Evolutionary conservation across 371 early-diverging fungal genomes (phyloP), one percentile per base, ranked within the genome.

Genomic region (Syncephalastrum racemosum): DNA sequence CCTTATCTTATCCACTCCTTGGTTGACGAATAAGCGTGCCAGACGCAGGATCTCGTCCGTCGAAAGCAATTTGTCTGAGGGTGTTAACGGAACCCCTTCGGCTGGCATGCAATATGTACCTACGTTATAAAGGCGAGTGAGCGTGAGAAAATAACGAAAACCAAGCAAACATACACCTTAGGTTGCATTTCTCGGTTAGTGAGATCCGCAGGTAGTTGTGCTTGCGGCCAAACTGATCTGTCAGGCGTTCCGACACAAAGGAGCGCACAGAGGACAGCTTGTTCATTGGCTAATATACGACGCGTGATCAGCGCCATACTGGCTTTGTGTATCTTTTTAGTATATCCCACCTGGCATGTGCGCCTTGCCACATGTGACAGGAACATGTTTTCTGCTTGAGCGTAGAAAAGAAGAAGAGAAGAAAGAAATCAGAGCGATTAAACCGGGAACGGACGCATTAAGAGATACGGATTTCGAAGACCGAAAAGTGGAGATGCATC

Each of bases 101-200:
- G 84, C 93, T 5, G 96, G 96, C 97, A 97, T 97, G 70, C 97
- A 97, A 71, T 97, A 97, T 0, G 92, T 91, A 63, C 93, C 91
- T 90, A 27, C 31, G 12, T 18, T 8, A 55, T 50, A 48, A 36
- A 39, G 16, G 10, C 12, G 10, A 10, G 36, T 45, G n/a, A 23
- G 22, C 49, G 23, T 48, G 18, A 23, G 45, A 53, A 43, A n/a
- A 50, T 45, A 25, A 43, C 1, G 7, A 18, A 25, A 2, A 22
- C 40, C 36, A 45, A 1, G 14, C 7, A 2, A 43, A 49, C 72
- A 63, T 87, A 88, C 95, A 97, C 64, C 97, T 79, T 51, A 97
- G 77, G 63, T 97, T 97, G 75, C 97, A 97, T 27, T 85, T 79
- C 66, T 97, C 97, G 3, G 96, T 96, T 14, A 97, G 65, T 1